Base-by-base conservation (phyloP, 306 rosid species). In the Sicyos baderoa region DNA sequence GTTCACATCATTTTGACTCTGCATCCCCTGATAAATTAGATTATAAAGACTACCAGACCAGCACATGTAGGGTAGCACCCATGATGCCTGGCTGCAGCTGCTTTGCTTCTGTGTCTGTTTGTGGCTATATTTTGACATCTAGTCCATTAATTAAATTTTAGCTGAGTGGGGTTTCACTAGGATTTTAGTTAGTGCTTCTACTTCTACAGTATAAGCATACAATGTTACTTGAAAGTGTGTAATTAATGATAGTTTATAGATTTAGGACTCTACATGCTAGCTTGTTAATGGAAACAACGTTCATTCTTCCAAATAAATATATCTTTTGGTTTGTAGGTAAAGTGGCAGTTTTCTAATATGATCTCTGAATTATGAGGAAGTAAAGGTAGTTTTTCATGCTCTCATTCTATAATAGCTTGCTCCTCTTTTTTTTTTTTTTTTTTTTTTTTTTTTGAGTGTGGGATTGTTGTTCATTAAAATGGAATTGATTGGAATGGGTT, bases 281-380 rank as follows among this genome's bases (percentile, higher is more conserved):
- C 82, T 82, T 87, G 82, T 86, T 86, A 81, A 85, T 80, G 81
- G 94, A 80, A 79, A 85, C 77, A 76, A 84, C 90, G 88, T 84
- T 85, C 90, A 81, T 87, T 75, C 91, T 94, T 94, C 96, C 97
- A 90, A 94, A 90, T 94, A 90, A 90, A 90, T 83, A 88, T 88
- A 80, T 89, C 91, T 90, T 94, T 86, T 94, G 91, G 84, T 90
- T 88, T 93, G 98, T 93, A 93, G 98, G 98, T 93, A 85, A 82
- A 77, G 97, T 86, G 88, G 99, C 75, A 87, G 96, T 94, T 85
- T 93, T 84, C 97, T 92, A 86, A 78, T 83, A 88, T 88, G 99
- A 88, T 93, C 98, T 88, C 99, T 94, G 99, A 94, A 90, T 85
- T 88, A 90, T 82, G 98, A 90, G 86, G 99, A 90, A 80, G 85